Percentiles rank a stretch among this genome's conserved stretches.
phyloP scores from a whole-genome alignment of 257 asterid genomes.

The Datura wrightii region DNA sequence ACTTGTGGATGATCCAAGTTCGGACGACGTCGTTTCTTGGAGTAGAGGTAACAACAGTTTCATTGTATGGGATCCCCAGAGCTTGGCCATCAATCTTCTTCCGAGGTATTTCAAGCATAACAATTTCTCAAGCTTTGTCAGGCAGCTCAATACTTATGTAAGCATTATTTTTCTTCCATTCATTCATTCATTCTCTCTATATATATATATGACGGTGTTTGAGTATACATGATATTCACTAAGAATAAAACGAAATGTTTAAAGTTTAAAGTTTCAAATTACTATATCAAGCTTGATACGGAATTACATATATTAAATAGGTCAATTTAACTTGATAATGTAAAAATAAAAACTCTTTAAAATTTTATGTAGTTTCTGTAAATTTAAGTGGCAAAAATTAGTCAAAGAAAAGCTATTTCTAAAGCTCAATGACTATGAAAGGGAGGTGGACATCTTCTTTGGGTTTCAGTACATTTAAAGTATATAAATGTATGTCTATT shows the following conservation, averaged over 20 bases:
- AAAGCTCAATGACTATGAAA: background rate
- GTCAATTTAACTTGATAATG: background rate
- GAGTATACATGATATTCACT: background rate
- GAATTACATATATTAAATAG: background rate
- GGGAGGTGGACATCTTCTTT: background rate
- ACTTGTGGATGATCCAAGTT: slow-evolving; percentile 68
- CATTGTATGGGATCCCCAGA: slow-evolving; percentile 76
- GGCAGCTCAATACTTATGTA: slow-evolving; percentile 86
- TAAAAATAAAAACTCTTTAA: no score
- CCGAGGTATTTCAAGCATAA: slow-evolving; percentile 84
- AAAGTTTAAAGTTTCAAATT: background rate
- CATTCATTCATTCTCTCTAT: background rate
- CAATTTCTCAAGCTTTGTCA: slow-evolving; percentile 80
- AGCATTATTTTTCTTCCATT: slow-evolving; percentile 30
- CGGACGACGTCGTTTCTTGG: slow-evolving; percentile 69
- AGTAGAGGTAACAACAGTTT: slow-evolving; percentile 78
- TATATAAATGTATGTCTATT: background rate
- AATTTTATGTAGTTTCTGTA: no score
- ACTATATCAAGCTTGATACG: background rate
- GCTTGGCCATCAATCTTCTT: slow-evolving; percentile 61
- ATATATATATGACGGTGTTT: background rate
- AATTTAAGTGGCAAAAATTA: background rate
- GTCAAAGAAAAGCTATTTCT: background rate
- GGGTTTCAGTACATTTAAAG: background rate
- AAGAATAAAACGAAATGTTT: no score